A percentile compares a stretch with the other conserved stretches of the same genome.
These are phyloP conservation scores for Curvularia spicifera DNA, from an alignment of 2,329 filamentous ascomycete species.

Conservation along the genomic window DNA sequence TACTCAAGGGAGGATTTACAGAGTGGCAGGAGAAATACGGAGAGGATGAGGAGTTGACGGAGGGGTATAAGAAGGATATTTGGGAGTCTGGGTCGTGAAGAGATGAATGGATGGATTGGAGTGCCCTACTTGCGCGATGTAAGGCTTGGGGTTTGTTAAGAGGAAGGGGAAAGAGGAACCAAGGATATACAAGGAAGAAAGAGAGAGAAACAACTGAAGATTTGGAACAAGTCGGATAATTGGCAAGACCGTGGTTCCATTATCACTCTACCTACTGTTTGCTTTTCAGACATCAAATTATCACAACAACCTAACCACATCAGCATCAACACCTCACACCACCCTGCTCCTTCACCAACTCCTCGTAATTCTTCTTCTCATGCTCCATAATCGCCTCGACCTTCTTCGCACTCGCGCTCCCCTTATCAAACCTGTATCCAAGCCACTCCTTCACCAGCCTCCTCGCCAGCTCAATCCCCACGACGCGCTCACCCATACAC, in stretches of 20 bases:
- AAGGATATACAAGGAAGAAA: too few relatives aligned
- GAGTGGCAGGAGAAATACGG: conserved; percentile 89
- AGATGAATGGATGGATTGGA: neutral
- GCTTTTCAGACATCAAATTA: neutral
- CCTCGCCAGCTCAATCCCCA: conserved; percentile 80
- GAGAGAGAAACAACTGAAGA: too few relatives aligned
- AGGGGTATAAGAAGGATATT: conserved; percentile 82
- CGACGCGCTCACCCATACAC: conserved; percentile 83
- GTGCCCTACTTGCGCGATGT: too few relatives aligned
- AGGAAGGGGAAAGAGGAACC: too few relatives aligned
- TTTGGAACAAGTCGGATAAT: too few relatives aligned
- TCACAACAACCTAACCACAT: too few relatives aligned
- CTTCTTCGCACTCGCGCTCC: conserved; percentile 66
- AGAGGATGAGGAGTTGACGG: conserved; percentile 78
- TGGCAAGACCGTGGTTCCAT: too few relatives aligned
- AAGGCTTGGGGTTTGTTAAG: too few relatives aligned
- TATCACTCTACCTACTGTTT: too few relatives aligned
- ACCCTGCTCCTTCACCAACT: conserved; percentile 24
- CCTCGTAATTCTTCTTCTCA: conserved; percentile 50
- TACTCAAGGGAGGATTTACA: conserved; percentile 83
- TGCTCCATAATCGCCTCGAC: conserved; percentile 59
- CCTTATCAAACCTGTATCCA: conserved; percentile 78
- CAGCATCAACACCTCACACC: conserved; percentile 3
- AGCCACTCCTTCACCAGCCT: conserved; percentile 82
- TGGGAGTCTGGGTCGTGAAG: conserved; percentile 66